phyloP scores from a whole-genome alignment of 2,329 filamentous ascomycete species.

The Fusarium euwallaceae region DNA sequence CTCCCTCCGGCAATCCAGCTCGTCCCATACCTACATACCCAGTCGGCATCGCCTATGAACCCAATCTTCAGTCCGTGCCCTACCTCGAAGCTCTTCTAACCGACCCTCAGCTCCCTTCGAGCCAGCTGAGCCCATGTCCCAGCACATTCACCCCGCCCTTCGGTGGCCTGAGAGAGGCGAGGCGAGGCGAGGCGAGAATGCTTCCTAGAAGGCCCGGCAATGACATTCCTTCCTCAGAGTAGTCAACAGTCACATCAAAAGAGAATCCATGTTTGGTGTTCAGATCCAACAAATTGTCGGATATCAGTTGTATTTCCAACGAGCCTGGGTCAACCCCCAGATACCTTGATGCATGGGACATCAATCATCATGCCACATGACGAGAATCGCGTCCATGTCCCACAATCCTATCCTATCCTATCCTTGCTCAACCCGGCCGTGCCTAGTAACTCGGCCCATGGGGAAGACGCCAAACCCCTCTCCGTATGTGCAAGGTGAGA shows the following conservation, averaged over 20 bases:
- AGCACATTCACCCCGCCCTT: background rate
- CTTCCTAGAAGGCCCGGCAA: background rate
- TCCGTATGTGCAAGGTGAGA: conserved; percentile 29
- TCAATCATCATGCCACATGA: conserved; percentile 18
- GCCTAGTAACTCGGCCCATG: conserved; percentile 7
- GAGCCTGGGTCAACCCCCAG: conserved; percentile 16
- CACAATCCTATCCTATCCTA: conserved; percentile 18
- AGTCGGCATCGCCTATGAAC: background rate
- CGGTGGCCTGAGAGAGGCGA: background rate
- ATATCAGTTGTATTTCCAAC: conserved; percentile 29
- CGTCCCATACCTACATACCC: background rate
- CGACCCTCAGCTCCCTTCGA: background rate
- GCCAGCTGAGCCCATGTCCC: background rate
- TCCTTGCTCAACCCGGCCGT: conserved; percentile 12
- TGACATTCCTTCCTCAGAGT: background rate
- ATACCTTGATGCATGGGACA: conserved; percentile 24
- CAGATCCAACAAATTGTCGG: conserved; percentile 21
- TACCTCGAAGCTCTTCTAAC: background rate
- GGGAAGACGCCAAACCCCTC: conserved; percentile 27
- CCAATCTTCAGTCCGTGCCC: background rate
- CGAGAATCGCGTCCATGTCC: conserved; percentile 12
- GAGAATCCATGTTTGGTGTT: conserved; percentile 13
- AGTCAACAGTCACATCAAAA: conserved; percentile 2
- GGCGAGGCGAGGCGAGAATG: background rate
- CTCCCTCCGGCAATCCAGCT: background rate